Evolutionary conservation across 2,329 filamentous ascomycete species (phyloP).

Genomic region (Gyromitra esculenta): DNA sequence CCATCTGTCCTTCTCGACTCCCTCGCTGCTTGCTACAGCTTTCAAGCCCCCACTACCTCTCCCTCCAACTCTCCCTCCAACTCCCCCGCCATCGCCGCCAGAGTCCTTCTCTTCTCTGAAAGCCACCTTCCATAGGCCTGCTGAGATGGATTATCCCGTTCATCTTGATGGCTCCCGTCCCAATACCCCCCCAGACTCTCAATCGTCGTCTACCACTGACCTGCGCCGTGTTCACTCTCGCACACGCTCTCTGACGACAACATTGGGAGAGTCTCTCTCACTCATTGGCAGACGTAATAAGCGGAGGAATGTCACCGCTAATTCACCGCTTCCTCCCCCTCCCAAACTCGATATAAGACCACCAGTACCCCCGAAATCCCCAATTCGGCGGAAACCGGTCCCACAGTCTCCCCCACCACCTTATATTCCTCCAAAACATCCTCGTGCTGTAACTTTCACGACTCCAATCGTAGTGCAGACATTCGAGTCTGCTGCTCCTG

Average conservation of each 20-base stretch:
- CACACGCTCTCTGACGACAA: slow-evolving; percentile 9
- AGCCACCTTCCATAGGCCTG: not conserved
- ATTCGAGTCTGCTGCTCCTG: not conserved
- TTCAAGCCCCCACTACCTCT: not conserved
- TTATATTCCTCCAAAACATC: slow-evolving; percentile 9
- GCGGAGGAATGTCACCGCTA: not conserved
- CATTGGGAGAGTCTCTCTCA: slow-evolving; percentile 2
- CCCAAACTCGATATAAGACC: not conserved
- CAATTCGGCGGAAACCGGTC: not conserved
- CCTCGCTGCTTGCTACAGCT: slow-evolving; percentile 1
- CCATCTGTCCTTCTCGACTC: slow-evolving; percentile 17
- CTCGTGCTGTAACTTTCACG: not conserved
- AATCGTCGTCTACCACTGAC: not conserved
- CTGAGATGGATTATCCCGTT: no score
- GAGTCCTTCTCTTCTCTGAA: slow-evolving; percentile 10
- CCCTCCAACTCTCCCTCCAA: slow-evolving; percentile 11
- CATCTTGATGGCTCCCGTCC: no score
- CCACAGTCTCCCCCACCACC: slow-evolving; percentile 5
- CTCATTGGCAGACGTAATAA: slow-evolving; percentile 11
- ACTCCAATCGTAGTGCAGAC: not conserved
- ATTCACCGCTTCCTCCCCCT: not conserved
- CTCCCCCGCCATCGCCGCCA: slow-evolving; percentile 28
- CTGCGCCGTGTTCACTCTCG: slow-evolving; percentile 14
- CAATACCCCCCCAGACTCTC: slow-evolving; percentile 1
- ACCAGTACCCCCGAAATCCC: not conserved